Evolutionary conservation across 2,329 filamentous ascomycete genomes (phyloP).

Genomic region (Tolypocladium cylindrosporum): DNA sequence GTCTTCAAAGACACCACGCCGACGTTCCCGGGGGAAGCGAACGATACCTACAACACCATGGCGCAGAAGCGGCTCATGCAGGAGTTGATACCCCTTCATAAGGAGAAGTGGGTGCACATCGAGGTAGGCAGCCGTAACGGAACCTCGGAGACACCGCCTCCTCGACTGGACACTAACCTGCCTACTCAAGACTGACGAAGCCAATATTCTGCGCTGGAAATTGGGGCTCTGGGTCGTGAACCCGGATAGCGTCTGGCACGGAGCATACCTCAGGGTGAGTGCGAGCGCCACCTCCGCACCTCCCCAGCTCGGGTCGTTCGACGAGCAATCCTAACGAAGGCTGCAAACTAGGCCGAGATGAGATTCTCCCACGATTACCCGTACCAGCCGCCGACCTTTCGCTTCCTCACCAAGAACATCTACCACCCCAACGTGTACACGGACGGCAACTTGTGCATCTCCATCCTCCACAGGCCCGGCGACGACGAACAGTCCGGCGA

Average conservation of each 20-base stretch:
- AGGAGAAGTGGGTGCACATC: conserved; percentile 91
- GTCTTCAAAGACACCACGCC: neutral
- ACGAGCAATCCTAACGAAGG: neutral
- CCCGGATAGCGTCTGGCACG: conserved; percentile 82
- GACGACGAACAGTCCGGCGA: conserved; percentile 92
- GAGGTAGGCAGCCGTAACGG: conserved; percentile 43
- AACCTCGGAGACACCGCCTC: neutral
- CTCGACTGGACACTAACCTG: conserved; percentile 1
- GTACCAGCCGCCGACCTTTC: conserved; percentile 79
- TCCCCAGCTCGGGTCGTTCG: neutral
- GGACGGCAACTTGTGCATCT: conserved; percentile 89
- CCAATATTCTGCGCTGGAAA: conserved; percentile 81
- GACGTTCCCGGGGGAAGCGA: neutral
- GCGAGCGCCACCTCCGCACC: neutral
- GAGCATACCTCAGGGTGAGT: conserved; percentile 72
- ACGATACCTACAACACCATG: conserved; percentile 19
- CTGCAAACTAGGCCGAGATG: conserved; percentile 57
- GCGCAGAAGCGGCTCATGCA: conserved; percentile 74
- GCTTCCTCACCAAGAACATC: conserved; percentile 64
- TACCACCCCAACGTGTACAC: conserved; percentile 91
- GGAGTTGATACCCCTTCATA: conserved; percentile 70
- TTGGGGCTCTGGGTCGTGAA: conserved; percentile 89
- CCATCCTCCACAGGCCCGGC: conserved; percentile 85
- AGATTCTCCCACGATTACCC: conserved; percentile 83
- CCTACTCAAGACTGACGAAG: conserved; percentile 53